Percentiles rank a stretch among this genome's conserved stretches.
phyloP scores from a whole-genome alignment of 345 rosid genomes.

The Dipteronia sinensis region DNA sequence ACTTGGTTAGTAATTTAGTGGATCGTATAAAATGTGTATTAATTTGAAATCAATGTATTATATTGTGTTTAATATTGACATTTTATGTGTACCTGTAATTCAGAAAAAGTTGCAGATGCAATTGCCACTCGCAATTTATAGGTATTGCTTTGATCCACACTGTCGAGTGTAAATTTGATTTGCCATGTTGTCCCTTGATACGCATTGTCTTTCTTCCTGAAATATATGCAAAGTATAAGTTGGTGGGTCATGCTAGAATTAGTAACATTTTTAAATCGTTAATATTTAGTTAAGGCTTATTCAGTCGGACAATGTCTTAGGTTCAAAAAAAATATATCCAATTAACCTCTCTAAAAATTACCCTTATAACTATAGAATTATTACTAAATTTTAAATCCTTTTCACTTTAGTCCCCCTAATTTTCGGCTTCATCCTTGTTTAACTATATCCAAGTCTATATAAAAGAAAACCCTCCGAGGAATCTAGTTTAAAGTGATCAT shows the following conservation, averaged over 20 bases:
- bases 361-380: no score
- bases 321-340: no score
- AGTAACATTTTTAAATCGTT: no score
- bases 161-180: conserved; percentile 56
- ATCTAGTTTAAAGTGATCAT: background rate
- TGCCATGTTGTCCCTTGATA: conserved; percentile 78
- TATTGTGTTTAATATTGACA: background rate
- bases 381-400: no score
- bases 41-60: background rate
- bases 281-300: no score
- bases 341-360: no score
- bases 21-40: background rate
- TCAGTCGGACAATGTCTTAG: no score
- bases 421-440: no score
- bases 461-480: background rate
- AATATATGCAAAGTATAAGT: background rate
- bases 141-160: conserved; percentile 31
- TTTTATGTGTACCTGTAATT: conserved; percentile 54
- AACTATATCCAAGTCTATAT: no score
- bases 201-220: conserved; percentile 47
- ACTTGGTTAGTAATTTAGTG: background rate
- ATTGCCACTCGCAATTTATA: conserved; percentile 70
- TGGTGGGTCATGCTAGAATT: no score
- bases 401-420: no score
- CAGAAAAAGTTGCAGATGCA: conserved; percentile 71